A percentile compares a stretch with the other conserved stretches of the same genome.
phyloP scores from a whole-genome alignment of 2,329 filamentous ascomycete genomes.

The Trichoderma afroharzianum region DNA sequence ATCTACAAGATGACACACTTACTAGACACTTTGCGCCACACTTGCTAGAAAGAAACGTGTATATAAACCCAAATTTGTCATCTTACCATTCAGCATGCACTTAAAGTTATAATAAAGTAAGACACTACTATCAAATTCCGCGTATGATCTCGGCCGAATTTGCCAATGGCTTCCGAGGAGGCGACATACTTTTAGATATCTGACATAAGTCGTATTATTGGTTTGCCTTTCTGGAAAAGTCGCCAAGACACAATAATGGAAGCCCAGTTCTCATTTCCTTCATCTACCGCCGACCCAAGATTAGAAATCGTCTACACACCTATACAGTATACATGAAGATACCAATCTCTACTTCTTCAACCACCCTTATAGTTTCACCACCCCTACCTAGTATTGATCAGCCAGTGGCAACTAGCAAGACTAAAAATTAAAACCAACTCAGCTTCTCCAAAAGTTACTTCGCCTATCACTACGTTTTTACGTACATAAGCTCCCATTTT shows the following conservation, averaged over 20 bases:
- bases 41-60: not conserved
- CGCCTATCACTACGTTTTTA: not conserved
- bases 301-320: not conserved
- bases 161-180: not conserved
- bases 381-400: not conserved
- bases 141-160: not conserved
- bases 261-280: not conserved
- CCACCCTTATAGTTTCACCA: not conserved
- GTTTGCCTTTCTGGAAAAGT: not conserved
- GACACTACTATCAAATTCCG: not conserved
- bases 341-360: not conserved
- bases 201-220: not conserved
- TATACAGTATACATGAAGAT: not conserved
- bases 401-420: not conserved
- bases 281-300: not conserved
- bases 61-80: not conserved
- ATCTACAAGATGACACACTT: not conserved
- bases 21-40: not conserved
- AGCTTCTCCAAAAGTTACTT: not conserved
- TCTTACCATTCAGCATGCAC: not conserved
- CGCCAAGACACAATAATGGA: not conserved
- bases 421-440: not conserved
- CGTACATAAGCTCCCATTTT: not conserved
- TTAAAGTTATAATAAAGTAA: not conserved
- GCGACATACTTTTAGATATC: not conserved